These are phyloP conservation scores for Paecilomyces fulvus DNA, from an alignment of 2,329 filamentous ascomycete genomes.

Conservation along the genomic window DNA sequence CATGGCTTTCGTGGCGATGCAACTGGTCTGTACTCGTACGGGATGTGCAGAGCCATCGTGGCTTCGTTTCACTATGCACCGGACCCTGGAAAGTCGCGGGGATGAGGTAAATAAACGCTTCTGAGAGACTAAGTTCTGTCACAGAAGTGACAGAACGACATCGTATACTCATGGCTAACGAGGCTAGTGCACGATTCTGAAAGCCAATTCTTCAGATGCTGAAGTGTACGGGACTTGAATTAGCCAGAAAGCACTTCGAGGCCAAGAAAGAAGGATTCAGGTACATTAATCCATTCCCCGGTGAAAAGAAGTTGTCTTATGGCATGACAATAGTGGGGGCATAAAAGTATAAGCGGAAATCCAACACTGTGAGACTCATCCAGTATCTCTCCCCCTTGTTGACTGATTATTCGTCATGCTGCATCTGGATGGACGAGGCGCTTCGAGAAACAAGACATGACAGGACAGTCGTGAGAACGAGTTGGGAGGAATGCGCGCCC, in stretches of 20 bases:
- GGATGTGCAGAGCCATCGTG: background rate
- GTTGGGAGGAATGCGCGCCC: background rate
- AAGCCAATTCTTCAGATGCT: background rate
- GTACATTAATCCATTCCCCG: background rate
- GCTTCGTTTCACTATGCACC: background rate
- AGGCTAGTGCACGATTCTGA: background rate
- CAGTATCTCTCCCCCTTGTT: background rate
- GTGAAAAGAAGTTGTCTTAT: background rate
- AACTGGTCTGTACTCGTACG: background rate
- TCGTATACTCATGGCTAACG: background rate
- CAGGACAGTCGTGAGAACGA: background rate
- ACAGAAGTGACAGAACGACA: background rate
- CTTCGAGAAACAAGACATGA: background rate
- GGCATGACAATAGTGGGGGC: background rate
- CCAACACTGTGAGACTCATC: background rate
- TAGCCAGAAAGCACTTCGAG: background rate
- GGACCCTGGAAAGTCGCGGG: background rate
- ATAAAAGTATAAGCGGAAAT: background rate
- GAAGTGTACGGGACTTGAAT: background rate
- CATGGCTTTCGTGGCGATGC: background rate
- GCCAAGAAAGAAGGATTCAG: background rate
- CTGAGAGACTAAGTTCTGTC: background rate
- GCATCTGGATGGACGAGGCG: background rate
- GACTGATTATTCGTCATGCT: background rate
- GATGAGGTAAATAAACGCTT: background rate